Conservation (phyloP, 2,329 filamentous ascomycete species). For the Fusarium protoensiforme region DNA sequence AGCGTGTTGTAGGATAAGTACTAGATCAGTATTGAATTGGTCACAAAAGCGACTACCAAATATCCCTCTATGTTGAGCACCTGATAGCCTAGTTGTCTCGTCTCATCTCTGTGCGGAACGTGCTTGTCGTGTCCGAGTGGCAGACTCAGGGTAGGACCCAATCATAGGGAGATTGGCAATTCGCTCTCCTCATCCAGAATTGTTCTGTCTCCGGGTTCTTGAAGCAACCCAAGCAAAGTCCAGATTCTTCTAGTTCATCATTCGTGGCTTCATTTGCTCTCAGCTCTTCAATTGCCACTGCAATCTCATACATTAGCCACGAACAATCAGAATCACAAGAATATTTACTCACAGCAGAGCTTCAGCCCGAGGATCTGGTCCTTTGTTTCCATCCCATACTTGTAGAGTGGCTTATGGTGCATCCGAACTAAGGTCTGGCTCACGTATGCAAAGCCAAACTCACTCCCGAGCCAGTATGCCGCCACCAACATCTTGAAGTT, state of each 20-base stretch:
- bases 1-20: not conserved
- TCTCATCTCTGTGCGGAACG: not conserved
- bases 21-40: not conserved
- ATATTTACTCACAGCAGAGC: not conserved
- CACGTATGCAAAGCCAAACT: not conserved
- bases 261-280: not conserved
- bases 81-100: not conserved
- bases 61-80: not conserved
- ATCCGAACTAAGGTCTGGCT: not conserved
- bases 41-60: not conserved
- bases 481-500: not conserved
- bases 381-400: too few relatives aligned
- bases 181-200: not conserved
- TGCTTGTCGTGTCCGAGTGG: not conserved
- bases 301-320: not conserved
- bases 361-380: not conserved
- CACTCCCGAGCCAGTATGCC: not conserved
- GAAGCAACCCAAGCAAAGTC: not conserved
- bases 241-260: not conserved
- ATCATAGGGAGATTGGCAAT: too few relatives aligned
- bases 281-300: not conserved
- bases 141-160: not conserved
- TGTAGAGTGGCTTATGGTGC: not conserved
- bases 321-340: fast-evolving
- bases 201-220: fast-evolving